Evolutionary conservation across 768 basidiomycete species (phyloP).

Genomic region (Leccinum longicurvipes): DNA sequence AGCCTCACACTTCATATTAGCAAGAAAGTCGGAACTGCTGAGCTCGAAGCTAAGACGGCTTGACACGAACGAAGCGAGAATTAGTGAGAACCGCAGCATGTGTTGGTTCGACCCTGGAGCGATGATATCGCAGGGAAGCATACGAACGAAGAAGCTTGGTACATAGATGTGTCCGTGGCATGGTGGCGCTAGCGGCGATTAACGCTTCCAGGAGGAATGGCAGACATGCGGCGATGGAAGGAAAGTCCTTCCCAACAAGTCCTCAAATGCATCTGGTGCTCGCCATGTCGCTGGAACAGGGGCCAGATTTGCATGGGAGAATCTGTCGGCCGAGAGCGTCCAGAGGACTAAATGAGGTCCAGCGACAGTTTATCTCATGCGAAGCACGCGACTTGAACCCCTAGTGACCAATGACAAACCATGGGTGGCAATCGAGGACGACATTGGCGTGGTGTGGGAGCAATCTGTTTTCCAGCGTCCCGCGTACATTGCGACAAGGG

Average conservation of each 20-base stretch:
- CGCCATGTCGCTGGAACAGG: slow-evolving; percentile 7
- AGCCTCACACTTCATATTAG: not conserved
- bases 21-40: slow-evolving; percentile 2
- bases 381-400: slow-evolving; percentile 18
- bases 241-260: slow-evolving; percentile 16
- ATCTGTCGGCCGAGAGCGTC: slow-evolving; percentile 9
- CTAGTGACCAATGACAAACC: slow-evolving; percentile 15
- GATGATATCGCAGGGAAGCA: slow-evolving; percentile 29
- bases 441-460: slow-evolving; percentile 28
- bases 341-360: slow-evolving; percentile 6
- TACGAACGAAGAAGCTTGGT: slow-evolving; percentile 20
- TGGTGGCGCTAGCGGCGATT: slow-evolving; percentile 32
- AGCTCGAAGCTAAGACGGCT: slow-evolving; percentile 3
- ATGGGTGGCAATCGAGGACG: slow-evolving; percentile 12
- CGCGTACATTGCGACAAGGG: slow-evolving; percentile 1
- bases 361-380: slow-evolving; percentile 13
- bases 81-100: slow-evolving; percentile 8
- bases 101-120: slow-evolving; percentile 14
- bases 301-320: slow-evolving; percentile 28
- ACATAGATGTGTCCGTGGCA: slow-evolving; percentile 16
- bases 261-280: not conserved
- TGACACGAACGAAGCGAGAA: slow-evolving; percentile 19
- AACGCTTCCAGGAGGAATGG: slow-evolving; percentile 26
- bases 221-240: slow-evolving; percentile 22
- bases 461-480: slow-evolving; percentile 4